Conservation (phyloP, 768 basidiomycete genomes). For the Obba rivulosa region DNA sequence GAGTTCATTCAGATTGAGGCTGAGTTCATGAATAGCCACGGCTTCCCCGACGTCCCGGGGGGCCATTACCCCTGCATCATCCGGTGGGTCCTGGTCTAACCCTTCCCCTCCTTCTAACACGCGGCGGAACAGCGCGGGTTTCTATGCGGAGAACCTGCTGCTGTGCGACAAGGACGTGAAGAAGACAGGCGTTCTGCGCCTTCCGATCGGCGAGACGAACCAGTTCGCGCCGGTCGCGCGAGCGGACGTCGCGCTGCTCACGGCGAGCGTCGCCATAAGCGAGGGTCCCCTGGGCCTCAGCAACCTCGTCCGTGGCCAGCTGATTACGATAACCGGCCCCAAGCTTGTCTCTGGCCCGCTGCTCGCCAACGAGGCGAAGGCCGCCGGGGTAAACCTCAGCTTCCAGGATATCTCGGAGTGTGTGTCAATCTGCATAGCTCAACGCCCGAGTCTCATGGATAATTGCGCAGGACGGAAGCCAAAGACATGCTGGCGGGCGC, state of each 20-base stretch:
- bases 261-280: conserved; percentile 21
- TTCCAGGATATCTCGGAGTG: conserved; percentile 21
- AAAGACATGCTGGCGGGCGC: conserved; percentile 16
- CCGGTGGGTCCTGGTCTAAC: conserved; percentile 8
- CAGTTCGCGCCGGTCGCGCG: conserved; percentile 26
- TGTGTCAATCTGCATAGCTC: not conserved
- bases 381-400: conserved; percentile 20
- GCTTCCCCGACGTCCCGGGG: conserved; percentile 13
- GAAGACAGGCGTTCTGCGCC: conserved; percentile 19
- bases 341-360: conserved; percentile 19
- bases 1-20: conserved; percentile 29
- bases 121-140: conserved; percentile 16
- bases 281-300: conserved; percentile 26
- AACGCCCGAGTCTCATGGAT: not conserved
- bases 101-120: not conserved
- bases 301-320: conserved; percentile 23
- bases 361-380: conserved; percentile 19
- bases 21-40: conserved; percentile 22
- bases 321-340: conserved; percentile 21
- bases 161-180: conserved; percentile 25
- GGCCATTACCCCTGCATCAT: conserved; percentile 27
- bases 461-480: conserved; percentile 6
- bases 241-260: conserved; percentile 24
- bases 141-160: conserved; percentile 27
- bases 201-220: conserved; percentile 22